A percentile compares a stretch with the other conserved stretches of the same genome.
phyloP scores from a whole-genome alignment of 2,329 filamentous ascomycete species.

The Plenodomus lindquistii region DNA sequence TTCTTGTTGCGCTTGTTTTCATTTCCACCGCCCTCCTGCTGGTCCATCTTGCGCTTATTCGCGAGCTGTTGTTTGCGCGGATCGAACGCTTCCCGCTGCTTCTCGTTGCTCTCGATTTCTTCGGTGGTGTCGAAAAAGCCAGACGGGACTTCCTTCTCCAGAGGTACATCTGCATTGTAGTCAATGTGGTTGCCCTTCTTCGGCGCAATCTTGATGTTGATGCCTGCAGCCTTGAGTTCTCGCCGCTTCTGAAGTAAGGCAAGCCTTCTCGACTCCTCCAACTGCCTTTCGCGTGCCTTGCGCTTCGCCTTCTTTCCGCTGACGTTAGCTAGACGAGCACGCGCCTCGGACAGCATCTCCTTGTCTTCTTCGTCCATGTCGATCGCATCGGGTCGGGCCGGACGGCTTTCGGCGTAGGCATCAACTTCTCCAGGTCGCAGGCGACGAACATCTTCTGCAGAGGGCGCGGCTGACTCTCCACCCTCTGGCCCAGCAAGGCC shows the following conservation, averaged over 20 bases:
- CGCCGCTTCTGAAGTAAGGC: slow-evolving; percentile 92
- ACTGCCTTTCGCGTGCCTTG: slow-evolving; percentile 91
- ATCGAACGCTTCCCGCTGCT: slow-evolving; percentile 82
- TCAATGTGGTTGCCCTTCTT: slow-evolving; percentile 98
- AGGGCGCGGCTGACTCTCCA: slow-evolving; percentile 83
- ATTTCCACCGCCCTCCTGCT: slow-evolving; percentile 78
- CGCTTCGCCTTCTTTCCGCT: slow-evolving; percentile 99
- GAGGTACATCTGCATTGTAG: slow-evolving; percentile 98
- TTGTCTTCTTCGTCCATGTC: slow-evolving; percentile 99
- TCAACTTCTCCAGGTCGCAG: slow-evolving; percentile 92
- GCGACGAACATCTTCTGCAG: slow-evolving; percentile 86
- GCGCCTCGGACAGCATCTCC: slow-evolving; percentile 97
- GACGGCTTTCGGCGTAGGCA: slow-evolving; percentile 96
- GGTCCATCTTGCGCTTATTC: slow-evolving; percentile 91
- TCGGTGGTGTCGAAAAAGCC: slow-evolving; percentile 95
- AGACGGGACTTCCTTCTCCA: slow-evolving; percentile 84
- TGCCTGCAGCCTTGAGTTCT: slow-evolving; percentile 95
- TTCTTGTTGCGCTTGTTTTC: slow-evolving; percentile 84
- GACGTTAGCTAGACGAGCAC: slow-evolving; percentile 93
- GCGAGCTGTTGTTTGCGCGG: slow-evolving; percentile 88
- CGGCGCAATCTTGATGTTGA: slow-evolving; percentile 94
- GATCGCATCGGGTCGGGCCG: slow-evolving; percentile 92
- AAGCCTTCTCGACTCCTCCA: slow-evolving; percentile 89
- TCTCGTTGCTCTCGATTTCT: slow-evolving; percentile 79
- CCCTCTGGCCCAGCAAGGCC: slow-evolving; percentile 84